phyloP scores from a whole-genome alignment of 1,284 basidiomycete genomes.

The Coriolopsis trogii region DNA sequence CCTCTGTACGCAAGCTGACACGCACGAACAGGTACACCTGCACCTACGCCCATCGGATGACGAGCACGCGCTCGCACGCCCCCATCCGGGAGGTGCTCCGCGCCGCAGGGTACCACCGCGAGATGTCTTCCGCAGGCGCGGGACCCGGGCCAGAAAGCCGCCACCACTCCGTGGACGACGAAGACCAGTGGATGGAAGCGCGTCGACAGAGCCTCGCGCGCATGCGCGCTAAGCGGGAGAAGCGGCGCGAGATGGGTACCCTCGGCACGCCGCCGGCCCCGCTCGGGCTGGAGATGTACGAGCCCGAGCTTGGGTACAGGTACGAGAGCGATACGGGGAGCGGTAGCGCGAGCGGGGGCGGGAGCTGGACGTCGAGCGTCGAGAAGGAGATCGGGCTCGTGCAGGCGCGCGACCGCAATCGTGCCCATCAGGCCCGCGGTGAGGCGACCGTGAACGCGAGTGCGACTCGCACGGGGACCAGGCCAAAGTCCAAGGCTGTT shows the following conservation, averaged over 20 bases:
- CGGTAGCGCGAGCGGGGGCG: conserved; percentile 21
- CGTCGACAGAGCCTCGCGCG: conserved; percentile 28
- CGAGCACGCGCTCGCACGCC: conserved; percentile 66
- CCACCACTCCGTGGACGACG: conserved; percentile 22
- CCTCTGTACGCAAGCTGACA: conserved; percentile 18
- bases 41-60: conserved; percentile 75
- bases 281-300: conserved; percentile 14
- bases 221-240: conserved; percentile 30
- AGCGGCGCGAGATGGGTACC: conserved; percentile 19
- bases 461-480: conserved; percentile 1
- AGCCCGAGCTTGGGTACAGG: conserved; percentile 23
- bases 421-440: background rate
- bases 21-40: conserved; percentile 49
- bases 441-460: conserved; percentile 6
- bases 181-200: conserved; percentile 32
- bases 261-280: background rate
- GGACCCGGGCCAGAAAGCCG: conserved; percentile 7
- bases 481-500: too few species aligned
- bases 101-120: conserved; percentile 51
- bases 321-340: conserved; percentile 26
- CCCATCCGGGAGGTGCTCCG: conserved; percentile 68
- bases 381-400: conserved; percentile 13
- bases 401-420: background rate
- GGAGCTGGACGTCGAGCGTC: conserved; percentile 24
- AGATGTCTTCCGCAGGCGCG: conserved; percentile 9